phyloP scores from a whole-genome alignment of 1,284 basidiomycete genomes.

The Bjerkandera adusta region DNA sequence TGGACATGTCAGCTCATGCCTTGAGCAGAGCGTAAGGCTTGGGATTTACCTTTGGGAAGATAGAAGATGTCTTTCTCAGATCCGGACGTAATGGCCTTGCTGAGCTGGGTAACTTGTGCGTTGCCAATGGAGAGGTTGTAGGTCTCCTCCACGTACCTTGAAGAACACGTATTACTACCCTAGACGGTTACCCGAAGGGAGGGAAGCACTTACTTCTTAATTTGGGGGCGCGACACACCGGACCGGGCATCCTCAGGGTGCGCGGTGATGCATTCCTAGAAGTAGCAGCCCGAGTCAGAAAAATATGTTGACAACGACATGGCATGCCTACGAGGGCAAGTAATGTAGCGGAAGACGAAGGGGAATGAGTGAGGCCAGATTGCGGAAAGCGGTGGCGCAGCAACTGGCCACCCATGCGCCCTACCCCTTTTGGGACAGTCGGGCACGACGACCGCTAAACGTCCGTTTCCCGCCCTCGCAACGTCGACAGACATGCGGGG shows the following conservation, averaged over 20 bases:
- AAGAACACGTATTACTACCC: background rate
- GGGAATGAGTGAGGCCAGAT: background rate
- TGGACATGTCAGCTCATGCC: slow-evolving; percentile 10
- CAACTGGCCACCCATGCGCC: slow-evolving; percentile 37
- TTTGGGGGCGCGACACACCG: slow-evolving; percentile 88
- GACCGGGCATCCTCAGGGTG: slow-evolving; percentile 76
- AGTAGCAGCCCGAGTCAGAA: slow-evolving; percentile 17
- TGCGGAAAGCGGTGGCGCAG: slow-evolving; percentile 30
- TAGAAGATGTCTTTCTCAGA: slow-evolving; percentile 78
- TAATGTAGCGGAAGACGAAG: background rate
- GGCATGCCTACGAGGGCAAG: too few relatives aligned
- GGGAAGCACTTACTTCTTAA: slow-evolving; percentile 74
- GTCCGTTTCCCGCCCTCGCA: slow-evolving; percentile 2
- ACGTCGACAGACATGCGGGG: slow-evolving; percentile 2
- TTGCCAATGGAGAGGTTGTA: slow-evolving; percentile 80
- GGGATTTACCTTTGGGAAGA: slow-evolving; percentile 79
- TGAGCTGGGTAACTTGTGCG: slow-evolving; percentile 79
- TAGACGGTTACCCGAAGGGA: slow-evolving; percentile 1
- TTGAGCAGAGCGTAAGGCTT: background rate
- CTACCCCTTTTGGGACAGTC: slow-evolving; percentile 40
- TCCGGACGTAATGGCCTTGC: slow-evolving; percentile 78
- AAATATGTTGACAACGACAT: slow-evolving; percentile 5
- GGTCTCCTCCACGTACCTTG: slow-evolving; percentile 73
- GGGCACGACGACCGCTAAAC: slow-evolving; percentile 12
- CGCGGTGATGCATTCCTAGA: slow-evolving; percentile 77